Percentiles rank a stretch among this genome's conserved stretches.
Evolutionary conservation across 768 basidiomycete genomes (phyloP).

Genomic region (Mycena galopus): DNA sequence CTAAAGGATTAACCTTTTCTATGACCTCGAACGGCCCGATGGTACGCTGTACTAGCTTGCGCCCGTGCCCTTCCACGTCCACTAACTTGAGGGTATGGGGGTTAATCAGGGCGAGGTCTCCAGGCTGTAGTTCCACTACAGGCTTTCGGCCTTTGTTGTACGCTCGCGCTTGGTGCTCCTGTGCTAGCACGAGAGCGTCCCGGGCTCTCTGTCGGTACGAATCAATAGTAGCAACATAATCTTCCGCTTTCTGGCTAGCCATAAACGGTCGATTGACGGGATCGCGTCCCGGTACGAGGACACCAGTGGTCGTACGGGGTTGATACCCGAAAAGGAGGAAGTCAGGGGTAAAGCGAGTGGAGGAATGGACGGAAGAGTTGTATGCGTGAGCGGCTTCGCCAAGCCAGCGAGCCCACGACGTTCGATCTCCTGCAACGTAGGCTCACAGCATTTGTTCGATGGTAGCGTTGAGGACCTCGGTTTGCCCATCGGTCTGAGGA

Average conservation of each 20-base stretch:
- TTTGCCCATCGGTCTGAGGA: too few species aligned
- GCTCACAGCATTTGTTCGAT: too few species aligned
- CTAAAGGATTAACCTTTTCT: slow-evolving; percentile 30
- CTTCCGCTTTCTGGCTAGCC: background rate
- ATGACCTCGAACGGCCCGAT: too few species aligned
- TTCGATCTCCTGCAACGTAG: too few species aligned
- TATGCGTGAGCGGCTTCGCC: background rate
- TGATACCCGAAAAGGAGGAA: background rate
- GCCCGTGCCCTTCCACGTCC: too few species aligned
- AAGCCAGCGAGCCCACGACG: background rate
- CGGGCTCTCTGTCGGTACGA: background rate
- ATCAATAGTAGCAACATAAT: background rate
- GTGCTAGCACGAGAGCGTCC: background rate
- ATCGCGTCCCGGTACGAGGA: background rate
- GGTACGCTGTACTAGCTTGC: too few species aligned
- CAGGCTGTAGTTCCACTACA: background rate
- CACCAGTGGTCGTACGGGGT: background rate
- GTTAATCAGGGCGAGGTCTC: background rate
- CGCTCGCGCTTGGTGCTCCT: background rate
- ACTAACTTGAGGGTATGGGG: background rate
- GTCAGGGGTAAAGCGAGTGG: background rate
- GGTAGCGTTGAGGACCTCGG: too few species aligned
- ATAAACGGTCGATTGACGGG: background rate
- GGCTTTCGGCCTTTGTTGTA: background rate
- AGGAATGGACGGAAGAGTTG: background rate